These are phyloP conservation scores for Solanum bukasovii DNA, from an alignment of 257 asterid genomes.

Conservation along the genomic window DNA sequence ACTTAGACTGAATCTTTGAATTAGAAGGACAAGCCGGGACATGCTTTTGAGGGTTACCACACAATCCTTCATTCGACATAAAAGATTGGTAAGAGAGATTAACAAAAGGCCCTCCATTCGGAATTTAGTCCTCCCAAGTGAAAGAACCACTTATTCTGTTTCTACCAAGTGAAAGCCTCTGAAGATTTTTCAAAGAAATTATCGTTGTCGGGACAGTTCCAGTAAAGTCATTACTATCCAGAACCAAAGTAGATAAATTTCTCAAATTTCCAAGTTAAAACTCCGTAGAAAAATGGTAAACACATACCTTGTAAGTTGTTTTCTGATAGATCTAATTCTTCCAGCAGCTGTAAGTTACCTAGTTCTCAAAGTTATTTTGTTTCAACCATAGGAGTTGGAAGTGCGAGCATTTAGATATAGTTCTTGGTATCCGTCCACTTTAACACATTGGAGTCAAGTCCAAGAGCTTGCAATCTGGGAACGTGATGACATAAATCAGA, in stretches of 20 bases:
- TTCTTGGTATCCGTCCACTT: neutral
- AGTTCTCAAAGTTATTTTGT: neutral
- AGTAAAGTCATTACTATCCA: conserved; percentile 6
- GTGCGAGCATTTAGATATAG: neutral
- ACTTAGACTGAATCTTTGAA: neutral
- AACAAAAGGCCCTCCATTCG: neutral
- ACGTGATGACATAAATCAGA: neutral
- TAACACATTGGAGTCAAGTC: neutral
- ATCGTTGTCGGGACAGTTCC: conserved; percentile 16
- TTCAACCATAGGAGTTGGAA: neutral
- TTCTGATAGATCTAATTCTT: neutral
- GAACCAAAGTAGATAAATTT: neutral
- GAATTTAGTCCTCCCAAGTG: conserved; percentile 2
- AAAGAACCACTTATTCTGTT: conserved; percentile 11
- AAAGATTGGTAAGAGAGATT: neutral
- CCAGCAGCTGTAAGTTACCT: neutral
- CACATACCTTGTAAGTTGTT: neutral
- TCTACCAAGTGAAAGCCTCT: neutral
- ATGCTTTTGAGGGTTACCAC: neutral
- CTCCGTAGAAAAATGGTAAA: neutral
- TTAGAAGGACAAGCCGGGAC: neutral
- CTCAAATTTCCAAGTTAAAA: conserved; percentile 10
- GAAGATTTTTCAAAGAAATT: neutral
- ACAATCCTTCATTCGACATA: neutral
- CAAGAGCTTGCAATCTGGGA: neutral